Percentiles rank a stretch among this genome's conserved stretches.
phyloP scores from a whole-genome alignment of 495 filamentous ascomycete genomes.

The Aspergillus hancockii region DNA sequence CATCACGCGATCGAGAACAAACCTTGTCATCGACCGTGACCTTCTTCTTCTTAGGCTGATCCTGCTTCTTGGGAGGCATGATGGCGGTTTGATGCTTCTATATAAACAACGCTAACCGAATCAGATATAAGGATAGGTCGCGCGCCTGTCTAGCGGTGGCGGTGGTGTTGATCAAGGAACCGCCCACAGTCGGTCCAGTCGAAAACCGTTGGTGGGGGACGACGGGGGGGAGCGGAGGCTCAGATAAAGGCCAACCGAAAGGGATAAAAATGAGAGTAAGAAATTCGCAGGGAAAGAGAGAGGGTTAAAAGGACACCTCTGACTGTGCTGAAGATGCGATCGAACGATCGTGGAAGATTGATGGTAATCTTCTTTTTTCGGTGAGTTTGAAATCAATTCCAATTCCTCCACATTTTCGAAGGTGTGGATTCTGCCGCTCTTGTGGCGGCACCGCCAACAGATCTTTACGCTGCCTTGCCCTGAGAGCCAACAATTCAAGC shows the following conservation, averaged over 20 bases:
- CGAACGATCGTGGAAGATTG: conserved; percentile 3
- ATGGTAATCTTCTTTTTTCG: neutral
- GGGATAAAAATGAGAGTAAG: neutral
- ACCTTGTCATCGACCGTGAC: conserved; percentile 84
- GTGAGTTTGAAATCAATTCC: conserved; percentile 2
- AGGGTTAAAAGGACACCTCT: neutral
- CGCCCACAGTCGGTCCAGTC: conserved; percentile 10
- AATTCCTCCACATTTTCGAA: conserved; percentile 12
- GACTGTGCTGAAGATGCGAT: neutral
- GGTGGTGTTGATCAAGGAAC: neutral
- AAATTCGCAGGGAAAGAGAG: neutral
- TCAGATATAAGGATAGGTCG: neutral
- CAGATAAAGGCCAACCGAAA: neutral
- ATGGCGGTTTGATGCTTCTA: conserved; percentile 36
- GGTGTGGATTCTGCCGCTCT: conserved; percentile 1
- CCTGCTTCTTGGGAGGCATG: conserved; percentile 91
- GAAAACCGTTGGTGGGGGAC: conserved; percentile 5
- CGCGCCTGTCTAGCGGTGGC: neutral
- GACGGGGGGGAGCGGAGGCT: neutral
- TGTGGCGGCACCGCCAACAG: conserved; percentile 2
- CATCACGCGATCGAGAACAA: conserved; percentile 16
- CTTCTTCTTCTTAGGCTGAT: conserved; percentile 68
- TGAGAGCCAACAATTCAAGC: neutral
- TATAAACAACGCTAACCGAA: conserved; percentile 11
- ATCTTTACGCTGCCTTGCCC: neutral